Evolutionary conservation across 169 alveolate genomes (phyloP).

Genomic region (Plasmodium vivax): DNA sequence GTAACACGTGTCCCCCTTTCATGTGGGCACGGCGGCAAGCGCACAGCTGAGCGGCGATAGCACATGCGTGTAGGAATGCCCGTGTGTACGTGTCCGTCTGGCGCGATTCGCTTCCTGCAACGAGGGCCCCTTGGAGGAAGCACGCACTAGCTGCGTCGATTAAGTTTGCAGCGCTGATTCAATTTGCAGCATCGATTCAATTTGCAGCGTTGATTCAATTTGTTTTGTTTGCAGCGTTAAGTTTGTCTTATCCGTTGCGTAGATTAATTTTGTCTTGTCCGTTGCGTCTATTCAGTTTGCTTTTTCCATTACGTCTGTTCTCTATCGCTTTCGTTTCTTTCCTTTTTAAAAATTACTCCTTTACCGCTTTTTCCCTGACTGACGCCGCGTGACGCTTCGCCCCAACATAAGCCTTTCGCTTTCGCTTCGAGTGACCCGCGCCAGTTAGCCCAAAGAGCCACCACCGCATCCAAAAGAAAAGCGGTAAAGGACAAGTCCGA

Average conservation of each 20-base stretch:
- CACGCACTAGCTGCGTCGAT: neutral
- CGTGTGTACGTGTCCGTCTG: neutral
- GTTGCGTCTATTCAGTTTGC: no score
- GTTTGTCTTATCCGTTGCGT: no score
- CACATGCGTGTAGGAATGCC: neutral
- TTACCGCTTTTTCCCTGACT: neutral
- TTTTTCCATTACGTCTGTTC: neutral
- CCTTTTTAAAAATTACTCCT: neutral
- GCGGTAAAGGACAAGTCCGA: neutral
- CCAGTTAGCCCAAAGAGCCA: neutral
- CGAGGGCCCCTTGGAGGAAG: neutral
- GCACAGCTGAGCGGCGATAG: neutral
- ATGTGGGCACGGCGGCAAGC: neutral
- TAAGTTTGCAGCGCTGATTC: neutral
- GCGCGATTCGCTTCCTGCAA: neutral
- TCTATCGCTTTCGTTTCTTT: neutral
- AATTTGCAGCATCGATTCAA: no score
- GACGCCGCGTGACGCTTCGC: no score
- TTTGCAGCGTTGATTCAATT: no score
- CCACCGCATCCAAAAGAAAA: neutral
- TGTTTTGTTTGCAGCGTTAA: no score
- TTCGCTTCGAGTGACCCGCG: neutral
- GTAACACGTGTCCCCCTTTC: neutral
- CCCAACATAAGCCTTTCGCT: neutral
- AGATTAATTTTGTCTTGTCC: no score